A percentile compares a stretch with the other conserved stretches of the same genome.
These are phyloP conservation scores for Sporothrix pseudoabietina DNA, from an alignment of 2,329 filamentous ascomycete genomes.

Conservation along the genomic window DNA sequence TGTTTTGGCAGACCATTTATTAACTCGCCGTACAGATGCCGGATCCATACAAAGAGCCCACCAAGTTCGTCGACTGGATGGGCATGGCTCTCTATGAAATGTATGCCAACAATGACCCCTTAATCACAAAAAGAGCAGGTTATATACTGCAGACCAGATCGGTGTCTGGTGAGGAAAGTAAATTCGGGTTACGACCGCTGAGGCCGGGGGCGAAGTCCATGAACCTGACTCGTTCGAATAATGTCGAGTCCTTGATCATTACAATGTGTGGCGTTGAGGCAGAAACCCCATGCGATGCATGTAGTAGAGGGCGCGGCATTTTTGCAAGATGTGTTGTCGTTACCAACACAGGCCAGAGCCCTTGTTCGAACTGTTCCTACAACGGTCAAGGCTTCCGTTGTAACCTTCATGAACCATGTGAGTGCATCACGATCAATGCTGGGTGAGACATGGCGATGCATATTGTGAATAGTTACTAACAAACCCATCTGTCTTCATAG, in stretches of 20 bases:
- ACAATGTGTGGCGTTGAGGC: not conserved
- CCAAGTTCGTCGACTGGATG: not conserved
- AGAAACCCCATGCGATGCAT: not conserved
- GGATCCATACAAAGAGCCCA: not conserved
- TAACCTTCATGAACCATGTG: not conserved
- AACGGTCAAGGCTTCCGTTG: slow-evolving; percentile 11
- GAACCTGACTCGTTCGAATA: not conserved
- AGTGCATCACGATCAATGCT: not conserved
- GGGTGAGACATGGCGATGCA: not conserved
- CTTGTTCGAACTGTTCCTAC: slow-evolving; percentile 1
- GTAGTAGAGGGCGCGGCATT: not conserved
- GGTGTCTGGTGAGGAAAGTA: not conserved
- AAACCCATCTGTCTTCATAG: not conserved
- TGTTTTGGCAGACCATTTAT: not conserved
- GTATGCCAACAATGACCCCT: not conserved
- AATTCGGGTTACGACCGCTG: not conserved
- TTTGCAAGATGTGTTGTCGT: not conserved
- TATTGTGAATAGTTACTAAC: not conserved
- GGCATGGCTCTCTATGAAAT: not conserved
- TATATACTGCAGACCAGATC: not conserved
- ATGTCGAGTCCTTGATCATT: not conserved
- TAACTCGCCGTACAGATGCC: not conserved
- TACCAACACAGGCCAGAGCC: not conserved
- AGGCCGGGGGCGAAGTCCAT: not conserved
- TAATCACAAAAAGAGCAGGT: not conserved